Evolutionary conservation across 805 yeast species (phyloP).

Genomic region (Danielozyma ontarioensis): DNA sequence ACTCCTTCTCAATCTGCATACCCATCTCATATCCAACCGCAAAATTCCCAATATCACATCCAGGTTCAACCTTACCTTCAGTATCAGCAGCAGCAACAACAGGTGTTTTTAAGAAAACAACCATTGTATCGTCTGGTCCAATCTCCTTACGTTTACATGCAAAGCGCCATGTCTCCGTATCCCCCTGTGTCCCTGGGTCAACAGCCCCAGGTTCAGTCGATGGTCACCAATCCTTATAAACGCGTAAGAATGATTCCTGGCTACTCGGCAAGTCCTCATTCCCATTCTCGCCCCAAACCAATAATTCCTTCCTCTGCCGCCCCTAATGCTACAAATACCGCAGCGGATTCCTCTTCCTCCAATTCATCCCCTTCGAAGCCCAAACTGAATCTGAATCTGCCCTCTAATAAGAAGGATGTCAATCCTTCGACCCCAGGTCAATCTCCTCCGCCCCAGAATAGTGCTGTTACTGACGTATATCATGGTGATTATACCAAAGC

Average conservation of each 20-base stretch:
- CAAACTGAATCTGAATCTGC: not conserved
- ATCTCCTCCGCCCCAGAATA: slow-evolving; percentile 1
- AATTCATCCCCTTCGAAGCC: not conserved
- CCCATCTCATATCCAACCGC: not conserved
- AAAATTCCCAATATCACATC: not conserved
- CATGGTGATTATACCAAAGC: slow-evolving; percentile 39
- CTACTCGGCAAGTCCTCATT: too few species aligned
- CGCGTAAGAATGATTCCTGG: too few species aligned
- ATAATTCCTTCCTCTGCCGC: not conserved
- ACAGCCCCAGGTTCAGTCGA: too few species aligned
- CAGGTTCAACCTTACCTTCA: not conserved
- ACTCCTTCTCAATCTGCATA: not conserved
- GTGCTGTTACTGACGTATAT: slow-evolving; percentile 47
- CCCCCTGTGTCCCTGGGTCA: too few species aligned
- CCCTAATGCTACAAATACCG: not conserved
- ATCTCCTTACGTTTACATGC: not conserved
- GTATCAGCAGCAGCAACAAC: not conserved
- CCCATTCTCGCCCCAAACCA: not conserved
- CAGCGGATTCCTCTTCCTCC: not conserved
- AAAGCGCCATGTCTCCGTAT: too few species aligned
- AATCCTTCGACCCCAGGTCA: too few species aligned
- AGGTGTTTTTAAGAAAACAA: not conserved
- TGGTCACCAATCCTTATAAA: too few species aligned
- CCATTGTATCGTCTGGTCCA: not conserved
- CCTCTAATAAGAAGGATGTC: not conserved